Conservation (phyloP, 805 yeast genomes). For the Pichia eremophila region DNA sequence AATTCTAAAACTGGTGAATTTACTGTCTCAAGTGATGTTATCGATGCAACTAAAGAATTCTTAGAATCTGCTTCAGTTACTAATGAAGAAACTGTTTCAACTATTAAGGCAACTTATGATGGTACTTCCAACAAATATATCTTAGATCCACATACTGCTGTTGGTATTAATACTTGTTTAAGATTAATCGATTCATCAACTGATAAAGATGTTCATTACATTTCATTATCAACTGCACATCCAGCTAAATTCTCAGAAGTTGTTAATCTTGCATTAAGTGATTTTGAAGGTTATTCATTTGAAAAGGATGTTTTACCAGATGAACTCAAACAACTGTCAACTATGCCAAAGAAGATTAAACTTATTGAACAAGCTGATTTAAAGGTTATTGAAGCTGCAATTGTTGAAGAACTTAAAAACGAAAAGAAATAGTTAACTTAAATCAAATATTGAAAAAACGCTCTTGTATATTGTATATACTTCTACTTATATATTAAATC, state of each 20-base stretch:
- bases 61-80: constrained; percentile 76
- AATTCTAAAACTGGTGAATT: constrained; percentile 64
- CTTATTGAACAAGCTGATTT: constrained; percentile 64
- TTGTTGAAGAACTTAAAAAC: constrained; percentile 54
- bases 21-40: constrained; percentile 53
- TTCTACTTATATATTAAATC: too few relatives aligned
- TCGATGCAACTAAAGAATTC: constrained; percentile 55
- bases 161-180: constrained; percentile 77
- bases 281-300: constrained; percentile 67
- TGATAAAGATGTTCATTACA: constrained; percentile 34
- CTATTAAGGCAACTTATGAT: constrained; percentile 64
- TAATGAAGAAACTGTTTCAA: constrained; percentile 66
- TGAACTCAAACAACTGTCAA: constrained; percentile 65
- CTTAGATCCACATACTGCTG: constrained; percentile 94
- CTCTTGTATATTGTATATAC: too few relatives aligned
- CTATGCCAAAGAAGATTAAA: constrained; percentile 65
- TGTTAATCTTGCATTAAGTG: constrained; percentile 68
- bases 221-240: constrained; percentile 93
- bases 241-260: constrained; percentile 98
- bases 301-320: constrained; percentile 84
- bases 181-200: constrained; percentile 39
- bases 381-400: constrained; percentile 64
- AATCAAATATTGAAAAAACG: too few relatives aligned
- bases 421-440: too few relatives aligned
- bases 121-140: constrained; percentile 58